Base-by-base conservation (phyloP, 257 asterid species). In the Penstemon barbatus region DNA sequence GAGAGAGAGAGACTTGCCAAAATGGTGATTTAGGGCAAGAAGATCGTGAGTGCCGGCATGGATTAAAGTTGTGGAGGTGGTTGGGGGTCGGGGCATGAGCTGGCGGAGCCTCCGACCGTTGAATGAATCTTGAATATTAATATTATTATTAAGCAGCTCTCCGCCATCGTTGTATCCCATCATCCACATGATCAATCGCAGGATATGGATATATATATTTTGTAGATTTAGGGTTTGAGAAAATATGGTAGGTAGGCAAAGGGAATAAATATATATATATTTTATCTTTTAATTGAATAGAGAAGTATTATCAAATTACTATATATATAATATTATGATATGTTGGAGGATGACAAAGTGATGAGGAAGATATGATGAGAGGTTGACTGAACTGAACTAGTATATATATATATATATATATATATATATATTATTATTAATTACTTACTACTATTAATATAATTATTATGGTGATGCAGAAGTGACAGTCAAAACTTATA, bases 81-180 rank as follows among this genome's bases (percentile, higher is more conserved):
- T 19, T 4, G 80, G 61, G 9, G 87, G 84, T 61, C 89, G 60
- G 0, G 96, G 96, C 61, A 86, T 71, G 51, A 90, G 85, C 5
- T 89, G 89, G 0, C 92, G 91, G 54, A 86, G 88, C 40, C 79
- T 86, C 36, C 90, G 71, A 63, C 79, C 82, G 59, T 73, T 43
- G 68, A 87, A 84, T 4, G 96, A 81, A 69, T 84, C 92, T 57
- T 83, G 79, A 64, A 77, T 48, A 49, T 50, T 65, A 84, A 36
- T 63, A 25, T 50, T 65, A 84, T 36, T 58, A 49, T 73, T 46
- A 45, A 74, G 76, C 43, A 85, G 76, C n/a, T 92, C 96, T 43
- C 83, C 95, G 3, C 77, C 86, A 11, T 92, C 95, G 40, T 68
- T 90, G 78, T 81, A 92, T 19, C 97, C 97, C 96, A 85, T 88